A percentile compares a stretch with the other conserved stretches of the same genome.
phyloP scores from a whole-genome alignment of 805 yeast genomes.

The Jamesozyma lodderae region DNA sequence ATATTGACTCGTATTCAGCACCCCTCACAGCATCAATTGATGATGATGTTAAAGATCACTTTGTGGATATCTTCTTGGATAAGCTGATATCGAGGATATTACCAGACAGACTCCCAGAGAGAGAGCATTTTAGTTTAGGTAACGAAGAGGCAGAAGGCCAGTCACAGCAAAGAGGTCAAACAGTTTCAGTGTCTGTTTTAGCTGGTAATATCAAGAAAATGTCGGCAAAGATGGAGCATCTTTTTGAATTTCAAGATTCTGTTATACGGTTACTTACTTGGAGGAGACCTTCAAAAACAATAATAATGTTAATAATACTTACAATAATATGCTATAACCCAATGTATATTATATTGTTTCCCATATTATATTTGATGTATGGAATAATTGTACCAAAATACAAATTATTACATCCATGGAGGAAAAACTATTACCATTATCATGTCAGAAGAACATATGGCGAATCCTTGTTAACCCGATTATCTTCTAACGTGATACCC shows the following conservation, averaged over 20 bases:
- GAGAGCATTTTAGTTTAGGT: slow-evolving; percentile 28
- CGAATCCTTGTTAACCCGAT: slow-evolving; percentile 40
- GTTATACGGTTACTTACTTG: slow-evolving; percentile 56
- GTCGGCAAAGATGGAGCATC: slow-evolving; percentile 44
- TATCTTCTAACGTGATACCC: slow-evolving; percentile 20
- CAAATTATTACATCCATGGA: slow-evolving; percentile 55
- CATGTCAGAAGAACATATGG: slow-evolving; percentile 42
- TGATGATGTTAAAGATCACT: slow-evolving; percentile 15
- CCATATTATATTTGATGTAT: slow-evolving; percentile 45
- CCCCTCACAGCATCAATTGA: too few species aligned
- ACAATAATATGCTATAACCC: slow-evolving; percentile 69
- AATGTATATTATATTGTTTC: slow-evolving; percentile 53
- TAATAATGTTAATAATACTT: slow-evolving; percentile 48
- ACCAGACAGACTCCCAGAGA: slow-evolving; percentile 42
- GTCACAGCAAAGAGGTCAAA: slow-evolving; percentile 39
- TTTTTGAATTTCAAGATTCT: slow-evolving; percentile 56
- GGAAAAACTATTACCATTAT: slow-evolving; percentile 33
- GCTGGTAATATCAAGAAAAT: slow-evolving; percentile 49
- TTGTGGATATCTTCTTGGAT: slow-evolving; percentile 50
- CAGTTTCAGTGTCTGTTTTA: slow-evolving; percentile 48
- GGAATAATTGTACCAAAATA: slow-evolving; percentile 66
- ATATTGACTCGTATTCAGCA: background rate
- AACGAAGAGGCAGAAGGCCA: slow-evolving; percentile 18
- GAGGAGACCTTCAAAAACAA: slow-evolving; percentile 65
- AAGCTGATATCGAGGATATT: slow-evolving; percentile 42